Conservation (phyloP, 352 stramenopile genomes). For the Phytophthora vignae region DNA sequence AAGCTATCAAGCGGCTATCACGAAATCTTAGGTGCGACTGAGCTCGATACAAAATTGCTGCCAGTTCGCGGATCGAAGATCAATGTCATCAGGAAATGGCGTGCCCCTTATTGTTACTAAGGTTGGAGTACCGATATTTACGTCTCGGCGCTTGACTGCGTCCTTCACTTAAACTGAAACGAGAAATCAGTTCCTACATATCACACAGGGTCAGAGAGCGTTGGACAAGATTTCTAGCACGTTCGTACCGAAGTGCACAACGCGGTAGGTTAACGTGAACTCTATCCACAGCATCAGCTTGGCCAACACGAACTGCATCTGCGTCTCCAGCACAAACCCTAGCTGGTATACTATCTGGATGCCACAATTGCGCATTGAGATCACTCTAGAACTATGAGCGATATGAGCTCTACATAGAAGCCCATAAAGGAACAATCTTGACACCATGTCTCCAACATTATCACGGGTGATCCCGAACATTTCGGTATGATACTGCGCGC, state of each 20-base stretch:
- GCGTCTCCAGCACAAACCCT: constrained; percentile 34
- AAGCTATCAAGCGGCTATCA: too few relatives aligned
- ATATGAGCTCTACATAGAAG: constrained; percentile 22
- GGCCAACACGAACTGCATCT: constrained; percentile 13
- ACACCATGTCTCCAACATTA: constrained; percentile 6
- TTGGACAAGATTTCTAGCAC: not conserved
- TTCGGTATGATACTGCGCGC: constrained; percentile 34
- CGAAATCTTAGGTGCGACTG: too few relatives aligned
- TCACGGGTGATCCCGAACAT: constrained; percentile 4
- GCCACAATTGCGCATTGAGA: constrained; percentile 5
- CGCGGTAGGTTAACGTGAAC: constrained; percentile 4
- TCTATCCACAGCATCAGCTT: constrained; percentile 28
- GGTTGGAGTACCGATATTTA: too few relatives aligned
- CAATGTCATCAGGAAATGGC: too few relatives aligned
- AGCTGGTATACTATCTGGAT: constrained; percentile 26
- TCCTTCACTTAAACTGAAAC: not conserved
- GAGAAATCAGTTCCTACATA: not conserved
- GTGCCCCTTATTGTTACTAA: too few relatives aligned
- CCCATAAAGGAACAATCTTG: constrained; percentile 17
- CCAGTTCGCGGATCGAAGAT: too few relatives aligned
- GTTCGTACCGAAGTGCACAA: constrained; percentile 20
- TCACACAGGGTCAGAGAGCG: not conserved
- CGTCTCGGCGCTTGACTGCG: too few relatives aligned
- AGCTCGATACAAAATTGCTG: too few relatives aligned
- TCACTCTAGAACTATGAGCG: constrained; percentile 7